Conservation (phyloP, 2,329 filamentous ascomycete species). For the Decorospora gaudefroyi region DNA sequence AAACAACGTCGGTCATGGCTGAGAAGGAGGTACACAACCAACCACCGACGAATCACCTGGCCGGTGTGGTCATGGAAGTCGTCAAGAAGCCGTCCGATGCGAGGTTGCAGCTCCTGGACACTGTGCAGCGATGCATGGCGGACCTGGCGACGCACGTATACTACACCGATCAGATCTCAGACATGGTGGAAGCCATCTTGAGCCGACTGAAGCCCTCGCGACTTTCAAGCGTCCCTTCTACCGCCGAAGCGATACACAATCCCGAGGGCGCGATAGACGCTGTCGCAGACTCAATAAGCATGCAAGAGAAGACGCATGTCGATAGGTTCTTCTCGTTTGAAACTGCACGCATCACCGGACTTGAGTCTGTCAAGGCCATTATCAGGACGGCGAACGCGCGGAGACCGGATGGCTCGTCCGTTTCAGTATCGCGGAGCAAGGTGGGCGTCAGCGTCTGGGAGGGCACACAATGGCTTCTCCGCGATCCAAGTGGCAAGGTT, state of each 20-base stretch:
- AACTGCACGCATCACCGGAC: slow-evolving; percentile 65
- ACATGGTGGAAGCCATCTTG: slow-evolving; percentile 86
- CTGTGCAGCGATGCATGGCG: slow-evolving; percentile 83
- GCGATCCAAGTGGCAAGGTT: slow-evolving; percentile 76
- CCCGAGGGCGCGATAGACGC: slow-evolving; percentile 55
- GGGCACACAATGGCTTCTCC: slow-evolving; percentile 90
- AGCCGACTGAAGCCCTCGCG: slow-evolving; percentile 71
- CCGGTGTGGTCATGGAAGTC: slow-evolving; percentile 47
- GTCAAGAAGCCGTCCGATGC: slow-evolving; percentile 56
- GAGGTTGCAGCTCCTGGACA: slow-evolving; percentile 67
- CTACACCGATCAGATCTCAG: slow-evolving; percentile 92
- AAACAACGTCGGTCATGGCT: slow-evolving; percentile 33
- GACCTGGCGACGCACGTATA: slow-evolving; percentile 92
- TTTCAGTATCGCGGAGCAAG: slow-evolving; percentile 69
- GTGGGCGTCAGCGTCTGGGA: slow-evolving; percentile 89
- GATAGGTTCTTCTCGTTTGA: slow-evolving; percentile 67
- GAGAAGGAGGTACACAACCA: slow-evolving; percentile 28
- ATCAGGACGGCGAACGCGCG: slow-evolving; percentile 73
- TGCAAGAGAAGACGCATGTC: slow-evolving; percentile 58
- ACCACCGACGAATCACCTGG: slow-evolving; percentile 24
- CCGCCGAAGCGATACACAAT: slow-evolving; percentile 57
- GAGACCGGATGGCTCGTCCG: slow-evolving; percentile 49
- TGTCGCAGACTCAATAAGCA: slow-evolving; percentile 54
- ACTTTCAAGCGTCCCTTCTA: slow-evolving; percentile 50
- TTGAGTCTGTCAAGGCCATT: slow-evolving; percentile 81